Percentiles rank a stretch among this genome's conserved stretches.
phyloP scores from a whole-genome alignment of 2,329 filamentous ascomycete genomes.

The Trichoderma aggressivum region DNA sequence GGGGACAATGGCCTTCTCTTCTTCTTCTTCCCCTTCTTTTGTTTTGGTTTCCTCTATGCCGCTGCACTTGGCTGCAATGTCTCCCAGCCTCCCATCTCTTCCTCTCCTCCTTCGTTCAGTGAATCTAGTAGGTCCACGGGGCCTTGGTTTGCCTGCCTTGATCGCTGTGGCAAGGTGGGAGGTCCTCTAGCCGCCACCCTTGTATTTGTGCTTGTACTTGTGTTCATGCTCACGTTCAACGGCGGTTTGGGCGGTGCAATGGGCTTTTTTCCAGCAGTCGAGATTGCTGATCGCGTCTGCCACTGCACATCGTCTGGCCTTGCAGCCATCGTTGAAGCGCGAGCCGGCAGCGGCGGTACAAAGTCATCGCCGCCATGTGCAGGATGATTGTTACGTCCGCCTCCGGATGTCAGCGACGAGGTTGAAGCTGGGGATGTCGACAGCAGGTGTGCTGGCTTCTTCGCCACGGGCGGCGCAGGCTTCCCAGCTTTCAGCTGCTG shows the following conservation, averaged over 20 bases:
- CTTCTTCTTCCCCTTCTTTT: background rate
- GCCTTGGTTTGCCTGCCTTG: constrained; percentile 29
- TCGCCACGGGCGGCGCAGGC: constrained; percentile 56
- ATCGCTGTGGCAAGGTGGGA: constrained; percentile 21
- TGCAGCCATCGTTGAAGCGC: constrained; percentile 5
- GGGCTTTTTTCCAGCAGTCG: constrained; percentile 27
- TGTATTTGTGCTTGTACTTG: constrained; percentile 24
- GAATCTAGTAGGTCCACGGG: constrained; percentile 45
- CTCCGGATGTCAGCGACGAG: constrained; percentile 18
- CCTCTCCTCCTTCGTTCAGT: constrained; percentile 44
- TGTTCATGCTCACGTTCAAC: constrained; percentile 24
- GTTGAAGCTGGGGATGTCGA: constrained; percentile 27
- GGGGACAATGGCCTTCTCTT: background rate
- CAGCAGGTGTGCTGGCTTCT: constrained; percentile 58
- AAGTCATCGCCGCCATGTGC: constrained; percentile 23
- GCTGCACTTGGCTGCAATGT: constrained; percentile 48
- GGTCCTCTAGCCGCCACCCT: constrained; percentile 23
- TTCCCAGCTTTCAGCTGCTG: constrained; percentile 36
- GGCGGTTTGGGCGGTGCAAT: constrained; percentile 25
- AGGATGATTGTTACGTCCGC: constrained; percentile 3
- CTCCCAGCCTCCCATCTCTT: constrained; percentile 53
- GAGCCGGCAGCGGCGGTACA: constrained; percentile 13
- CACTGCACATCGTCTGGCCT: constrained; percentile 10
- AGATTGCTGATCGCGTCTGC: constrained; percentile 14
- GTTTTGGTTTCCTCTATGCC: background rate